These are phyloP conservation scores for Irpex rosettiformis DNA, from an alignment of 1,284 basidiomycete genomes.

Conservation along the genomic window DNA sequence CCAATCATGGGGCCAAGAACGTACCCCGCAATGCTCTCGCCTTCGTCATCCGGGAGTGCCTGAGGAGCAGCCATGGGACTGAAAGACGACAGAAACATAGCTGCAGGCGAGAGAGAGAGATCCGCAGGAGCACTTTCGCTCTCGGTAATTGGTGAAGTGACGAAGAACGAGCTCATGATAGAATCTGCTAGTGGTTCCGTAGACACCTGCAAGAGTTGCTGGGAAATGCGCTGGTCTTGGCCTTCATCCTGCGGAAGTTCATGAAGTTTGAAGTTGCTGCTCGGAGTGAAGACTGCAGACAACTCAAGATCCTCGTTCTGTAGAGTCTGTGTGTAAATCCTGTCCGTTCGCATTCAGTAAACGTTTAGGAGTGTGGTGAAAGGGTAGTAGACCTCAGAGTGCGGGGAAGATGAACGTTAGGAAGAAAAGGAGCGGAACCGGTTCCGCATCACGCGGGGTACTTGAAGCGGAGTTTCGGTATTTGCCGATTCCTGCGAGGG, in stretches of 20 bases:
- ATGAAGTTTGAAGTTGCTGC: constrained; percentile 4
- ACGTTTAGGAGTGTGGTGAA: too few relatives aligned
- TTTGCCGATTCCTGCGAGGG: neutral
- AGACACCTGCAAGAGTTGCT: constrained; percentile 6
- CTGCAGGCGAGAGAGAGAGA: constrained; percentile 61
- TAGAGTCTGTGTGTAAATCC: neutral
- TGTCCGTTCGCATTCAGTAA: neutral
- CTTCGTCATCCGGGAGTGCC: constrained; percentile 52
- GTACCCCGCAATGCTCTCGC: constrained; percentile 64
- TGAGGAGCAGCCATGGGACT: constrained; percentile 32
- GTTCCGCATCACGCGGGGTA: neutral
- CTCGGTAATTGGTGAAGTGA: constrained; percentile 15
- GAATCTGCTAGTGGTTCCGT: constrained; percentile 7
- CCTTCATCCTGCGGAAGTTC: constrained; percentile 9
- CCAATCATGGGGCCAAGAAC: constrained; percentile 78
- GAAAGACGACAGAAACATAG: constrained; percentile 76
- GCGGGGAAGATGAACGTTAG: neutral
- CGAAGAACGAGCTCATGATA: constrained; percentile 12
- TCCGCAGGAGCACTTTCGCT: constrained; percentile 57
- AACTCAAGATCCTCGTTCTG: constrained; percentile 3
- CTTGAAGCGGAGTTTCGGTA: neutral
- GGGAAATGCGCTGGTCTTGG: constrained; percentile 10
- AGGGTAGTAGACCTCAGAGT: neutral
- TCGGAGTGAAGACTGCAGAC: constrained; percentile 11
- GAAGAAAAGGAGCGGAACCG: neutral